These are phyloP conservation scores for Isoetes taiwanensis DNA, from an alignment of 75 land plant species.

Conservation along the genomic window DNA sequence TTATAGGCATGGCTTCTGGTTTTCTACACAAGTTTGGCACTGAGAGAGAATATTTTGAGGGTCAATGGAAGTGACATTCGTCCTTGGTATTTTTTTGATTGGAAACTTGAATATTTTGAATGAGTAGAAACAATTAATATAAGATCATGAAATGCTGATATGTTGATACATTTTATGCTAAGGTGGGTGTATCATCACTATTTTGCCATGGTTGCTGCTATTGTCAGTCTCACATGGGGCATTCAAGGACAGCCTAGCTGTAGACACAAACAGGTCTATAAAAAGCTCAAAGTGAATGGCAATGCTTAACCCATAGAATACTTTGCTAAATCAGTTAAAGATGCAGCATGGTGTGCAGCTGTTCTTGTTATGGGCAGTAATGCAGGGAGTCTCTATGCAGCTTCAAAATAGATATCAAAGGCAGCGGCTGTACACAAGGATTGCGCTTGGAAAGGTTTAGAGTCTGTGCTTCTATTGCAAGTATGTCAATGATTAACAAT, in stretches of 20 bases:
- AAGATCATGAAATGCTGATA: too few relatives aligned
- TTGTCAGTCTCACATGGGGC: conserved; percentile 96
- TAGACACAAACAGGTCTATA: conserved; percentile 61
- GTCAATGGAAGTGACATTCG: conserved; percentile 99
- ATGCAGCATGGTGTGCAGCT: conserved; percentile 74
- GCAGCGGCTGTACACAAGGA: conserved; percentile 88
- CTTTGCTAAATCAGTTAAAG: neutral
- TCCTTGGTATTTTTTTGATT: conserved; percentile 51
- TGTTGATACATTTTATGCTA: too few relatives aligned
- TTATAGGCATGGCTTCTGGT: conserved; percentile 85
- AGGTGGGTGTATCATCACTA: conserved; percentile 99
- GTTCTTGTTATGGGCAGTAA: conserved; percentile 79
- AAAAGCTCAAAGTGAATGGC: neutral
- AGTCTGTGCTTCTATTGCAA: neutral
- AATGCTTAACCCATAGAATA: neutral
- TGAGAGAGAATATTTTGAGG: conserved; percentile 84
- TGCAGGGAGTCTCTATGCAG: conserved; percentile 98
- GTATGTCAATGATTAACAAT: neutral
- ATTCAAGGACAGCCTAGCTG: conserved; percentile 77
- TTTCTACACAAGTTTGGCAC: conserved; percentile 80
- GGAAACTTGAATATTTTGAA: too few relatives aligned
- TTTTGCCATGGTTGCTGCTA: conserved; percentile 90
- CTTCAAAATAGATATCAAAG: conserved; percentile 93
- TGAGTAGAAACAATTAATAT: too few relatives aligned
- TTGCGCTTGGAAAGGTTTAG: conserved; percentile 91